Conservation (phyloP, 2,329 filamentous ascomycete genomes). For the Xylaria arbuscula region DNA sequence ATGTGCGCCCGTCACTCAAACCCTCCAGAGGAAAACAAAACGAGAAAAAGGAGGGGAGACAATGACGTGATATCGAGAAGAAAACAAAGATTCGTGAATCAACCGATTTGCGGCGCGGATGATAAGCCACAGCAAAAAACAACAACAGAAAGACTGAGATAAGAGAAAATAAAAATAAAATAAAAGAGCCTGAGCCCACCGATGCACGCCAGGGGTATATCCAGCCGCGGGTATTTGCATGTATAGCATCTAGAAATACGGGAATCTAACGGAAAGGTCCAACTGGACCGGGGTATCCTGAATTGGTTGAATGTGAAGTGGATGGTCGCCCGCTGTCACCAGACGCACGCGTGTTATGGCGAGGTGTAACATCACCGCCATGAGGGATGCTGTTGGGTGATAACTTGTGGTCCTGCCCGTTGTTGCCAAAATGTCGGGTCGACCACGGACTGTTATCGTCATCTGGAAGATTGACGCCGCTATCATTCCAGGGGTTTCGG, state of each 20-base stretch:
- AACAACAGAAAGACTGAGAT: conserved; percentile 24
- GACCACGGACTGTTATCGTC: conserved; percentile 78
- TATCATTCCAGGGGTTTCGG: conserved; percentile 98
- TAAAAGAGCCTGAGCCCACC: conserved; percentile 55
- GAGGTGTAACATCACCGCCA: conserved; percentile 84
- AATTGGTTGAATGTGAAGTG: conserved; percentile 94
- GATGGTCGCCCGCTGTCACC: conserved; percentile 92
- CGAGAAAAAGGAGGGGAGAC: conserved; percentile 26
- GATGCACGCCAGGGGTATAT: conserved; percentile 72
- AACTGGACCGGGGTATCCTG: conserved; percentile 94
- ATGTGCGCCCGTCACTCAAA: conserved; percentile 43
- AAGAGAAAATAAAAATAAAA: conserved; percentile 40
- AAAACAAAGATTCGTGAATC: conserved; percentile 7
- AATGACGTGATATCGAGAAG: conserved; percentile 13
- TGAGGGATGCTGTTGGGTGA: conserved; percentile 68
- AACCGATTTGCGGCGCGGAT: conserved; percentile 10
- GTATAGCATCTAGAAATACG: conserved; percentile 59
- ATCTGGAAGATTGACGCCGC: conserved; percentile 91
- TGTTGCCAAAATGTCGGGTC: conserved; percentile 68
- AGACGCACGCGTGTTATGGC: conserved; percentile 84
- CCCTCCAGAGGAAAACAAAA: conserved; percentile 41
- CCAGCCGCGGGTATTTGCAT: conserved; percentile 69
- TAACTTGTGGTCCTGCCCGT: conserved; percentile 72
- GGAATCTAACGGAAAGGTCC: conserved; percentile 87
- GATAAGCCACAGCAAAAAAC: conserved; percentile 43